A percentile compares a stretch with the other conserved stretches of the same genome.
phyloP scores from a whole-genome alignment of 2,329 filamentous ascomycete genomes.

The Sporothrix pseudoabietina region DNA sequence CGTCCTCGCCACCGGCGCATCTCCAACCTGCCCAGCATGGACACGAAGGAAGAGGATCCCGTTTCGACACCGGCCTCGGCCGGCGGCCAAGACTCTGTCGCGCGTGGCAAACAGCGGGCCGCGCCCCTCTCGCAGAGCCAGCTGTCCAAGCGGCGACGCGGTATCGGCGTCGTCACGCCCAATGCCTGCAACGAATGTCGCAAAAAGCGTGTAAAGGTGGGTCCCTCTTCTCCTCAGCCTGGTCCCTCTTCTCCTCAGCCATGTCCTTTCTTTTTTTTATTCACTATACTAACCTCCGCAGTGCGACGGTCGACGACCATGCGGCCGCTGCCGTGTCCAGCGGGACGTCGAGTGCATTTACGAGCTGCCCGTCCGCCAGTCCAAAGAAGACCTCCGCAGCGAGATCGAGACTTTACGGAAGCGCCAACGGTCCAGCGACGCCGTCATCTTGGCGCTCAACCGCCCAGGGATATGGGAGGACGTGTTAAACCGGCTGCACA shows the following conservation, averaged over 20 bases:
- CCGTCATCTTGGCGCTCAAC: constrained; percentile 57
- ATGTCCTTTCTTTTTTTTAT: too few species aligned
- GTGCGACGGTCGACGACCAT: constrained; percentile 63
- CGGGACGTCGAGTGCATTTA: constrained; percentile 61
- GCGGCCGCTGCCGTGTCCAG: constrained; percentile 57
- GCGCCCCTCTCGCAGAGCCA: constrained; percentile 8
- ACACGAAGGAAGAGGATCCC: constrained; percentile 16
- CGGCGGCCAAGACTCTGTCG: not conserved
- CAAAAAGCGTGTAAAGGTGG: constrained; percentile 64
- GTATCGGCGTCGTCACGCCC: constrained; percentile 59
- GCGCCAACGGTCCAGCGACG: constrained; percentile 58
- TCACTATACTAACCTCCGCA: constrained; percentile 36
- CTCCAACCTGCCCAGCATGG: not conserved
- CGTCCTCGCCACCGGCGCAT: not conserved
- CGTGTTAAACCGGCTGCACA: constrained; percentile 55
- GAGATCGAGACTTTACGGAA: constrained; percentile 61
- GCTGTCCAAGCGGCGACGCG: constrained; percentile 52
- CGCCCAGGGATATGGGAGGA: constrained; percentile 57
- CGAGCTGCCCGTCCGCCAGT: constrained; percentile 64
- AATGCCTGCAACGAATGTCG: constrained; percentile 64
- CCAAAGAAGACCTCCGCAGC: constrained; percentile 61
- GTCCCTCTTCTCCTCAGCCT: not conserved
- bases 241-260: not conserved
- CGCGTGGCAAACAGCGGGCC: constrained; percentile 22
- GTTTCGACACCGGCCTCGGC: not conserved